Evolutionary conservation across 805 yeast genomes (phyloP).

Genomic region (Kodamaea nitidulidarum): DNA sequence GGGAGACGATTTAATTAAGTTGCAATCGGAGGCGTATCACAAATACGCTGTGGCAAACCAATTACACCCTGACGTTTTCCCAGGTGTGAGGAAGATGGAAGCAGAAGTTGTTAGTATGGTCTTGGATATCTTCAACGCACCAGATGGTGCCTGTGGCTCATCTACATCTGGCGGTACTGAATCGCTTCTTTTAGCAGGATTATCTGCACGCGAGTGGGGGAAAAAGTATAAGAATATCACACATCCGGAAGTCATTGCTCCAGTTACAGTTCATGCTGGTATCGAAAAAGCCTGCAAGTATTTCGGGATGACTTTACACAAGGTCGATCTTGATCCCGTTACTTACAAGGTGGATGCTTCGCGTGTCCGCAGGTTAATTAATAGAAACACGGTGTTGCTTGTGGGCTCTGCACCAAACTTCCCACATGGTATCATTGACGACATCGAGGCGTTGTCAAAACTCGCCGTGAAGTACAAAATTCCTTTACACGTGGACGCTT

Average conservation of each 20-base stretch:
- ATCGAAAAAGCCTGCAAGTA: constrained; percentile 89
- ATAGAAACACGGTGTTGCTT: constrained; percentile 72
- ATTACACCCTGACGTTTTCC: constrained; percentile 94
- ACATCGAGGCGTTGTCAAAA: constrained; percentile 66
- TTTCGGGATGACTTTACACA: constrained; percentile 79
- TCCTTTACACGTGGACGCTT: constrained; percentile 93
- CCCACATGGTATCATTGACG: constrained; percentile 95
- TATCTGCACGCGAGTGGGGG: constrained; percentile 83
- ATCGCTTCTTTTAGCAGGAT: constrained; percentile 77
- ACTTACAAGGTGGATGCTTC: constrained; percentile 64
- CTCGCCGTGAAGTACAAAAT: constrained; percentile 64
- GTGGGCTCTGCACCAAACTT: constrained; percentile 96
- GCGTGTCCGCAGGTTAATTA: constrained; percentile 63
- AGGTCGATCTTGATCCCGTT: constrained; percentile 68
- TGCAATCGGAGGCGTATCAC: constrained; percentile 76
- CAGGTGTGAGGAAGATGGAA: constrained; percentile 95
- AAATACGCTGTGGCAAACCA: constrained; percentile 87
- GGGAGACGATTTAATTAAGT: constrained; percentile 66
- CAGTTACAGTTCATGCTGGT: constrained; percentile 90
- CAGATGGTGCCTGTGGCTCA: constrained; percentile 56
- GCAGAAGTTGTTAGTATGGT: constrained; percentile 93
- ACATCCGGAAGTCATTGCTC: constrained; percentile 84
- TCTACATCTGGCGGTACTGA: constrained; percentile 96
- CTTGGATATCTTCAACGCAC: constrained; percentile 74
- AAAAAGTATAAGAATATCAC: constrained; percentile 50